A percentile compares a stretch with the other conserved stretches of the same genome.
Evolutionary conservation across 768 basidiomycete genomes (phyloP).

Genomic region (Collybia sp.): DNA sequence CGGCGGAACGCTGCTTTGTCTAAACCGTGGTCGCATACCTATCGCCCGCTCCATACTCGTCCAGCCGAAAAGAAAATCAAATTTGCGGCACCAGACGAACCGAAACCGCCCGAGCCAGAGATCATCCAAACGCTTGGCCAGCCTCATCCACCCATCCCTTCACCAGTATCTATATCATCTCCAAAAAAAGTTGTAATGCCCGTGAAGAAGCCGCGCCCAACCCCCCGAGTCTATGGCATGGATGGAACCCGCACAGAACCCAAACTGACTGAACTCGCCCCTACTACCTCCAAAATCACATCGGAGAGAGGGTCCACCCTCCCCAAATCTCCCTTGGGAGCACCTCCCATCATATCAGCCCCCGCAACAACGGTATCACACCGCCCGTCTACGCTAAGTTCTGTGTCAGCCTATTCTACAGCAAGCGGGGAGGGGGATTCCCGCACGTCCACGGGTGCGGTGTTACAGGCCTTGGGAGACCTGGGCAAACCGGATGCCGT

Average conservation of each 20-base stretch:
- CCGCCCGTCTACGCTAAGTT: constrained; percentile 23
- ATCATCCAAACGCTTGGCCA: not conserved
- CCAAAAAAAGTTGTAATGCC: too few relatives aligned
- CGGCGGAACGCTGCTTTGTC: constrained; percentile 30
- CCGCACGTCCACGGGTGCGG: constrained; percentile 23
- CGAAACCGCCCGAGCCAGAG: not conserved
- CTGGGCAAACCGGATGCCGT: constrained; percentile 11
- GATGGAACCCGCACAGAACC: too few relatives aligned
- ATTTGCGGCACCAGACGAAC: constrained; percentile 24
- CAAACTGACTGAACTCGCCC: too few relatives aligned
- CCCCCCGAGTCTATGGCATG: too few relatives aligned
- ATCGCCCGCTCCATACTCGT: constrained; percentile 21
- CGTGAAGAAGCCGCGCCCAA: too few relatives aligned
- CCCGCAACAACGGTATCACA: constrained; percentile 12
- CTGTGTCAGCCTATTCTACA: constrained; percentile 21
- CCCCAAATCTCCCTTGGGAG: not conserved
- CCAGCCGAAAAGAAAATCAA: constrained; percentile 31
- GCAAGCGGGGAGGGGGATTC: constrained; percentile 23
- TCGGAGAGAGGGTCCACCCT: not conserved
- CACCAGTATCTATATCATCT: too few relatives aligned
- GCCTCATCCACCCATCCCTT: not conserved
- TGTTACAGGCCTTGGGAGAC: constrained; percentile 28
- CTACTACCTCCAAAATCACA: too few relatives aligned
- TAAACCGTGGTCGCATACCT: constrained; percentile 15
- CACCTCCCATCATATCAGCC: not conserved